Evolutionary conservation across 257 asterid genomes (phyloP).

Genomic region (Nicotiana attenuata): DNA sequence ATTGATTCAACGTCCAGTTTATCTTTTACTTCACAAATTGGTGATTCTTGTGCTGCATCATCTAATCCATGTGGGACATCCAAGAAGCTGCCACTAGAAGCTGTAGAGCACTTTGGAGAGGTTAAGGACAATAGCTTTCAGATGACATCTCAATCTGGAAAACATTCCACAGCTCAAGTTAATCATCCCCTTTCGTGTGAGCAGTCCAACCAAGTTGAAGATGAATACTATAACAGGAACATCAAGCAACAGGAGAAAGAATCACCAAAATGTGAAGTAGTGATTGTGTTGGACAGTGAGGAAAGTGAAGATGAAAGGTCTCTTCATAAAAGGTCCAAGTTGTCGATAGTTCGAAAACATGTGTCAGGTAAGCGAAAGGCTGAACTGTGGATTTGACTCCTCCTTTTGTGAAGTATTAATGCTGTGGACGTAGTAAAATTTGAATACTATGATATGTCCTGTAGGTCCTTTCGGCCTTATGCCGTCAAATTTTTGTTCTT

Average conservation of each 20-base stretch:
- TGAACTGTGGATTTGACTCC: neutral
- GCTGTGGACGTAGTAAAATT: neutral
- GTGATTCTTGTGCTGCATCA: slow-evolving; percentile 7
- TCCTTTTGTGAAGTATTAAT: slow-evolving; percentile 7
- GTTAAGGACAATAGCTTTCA: slow-evolving; percentile 11
- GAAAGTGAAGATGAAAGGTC: slow-evolving; percentile 59
- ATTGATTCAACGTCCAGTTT: neutral
- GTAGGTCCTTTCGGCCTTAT: neutral
- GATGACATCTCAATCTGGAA: slow-evolving; percentile 20
- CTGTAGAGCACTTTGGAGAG: slow-evolving; percentile 21
- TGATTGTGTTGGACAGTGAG: slow-evolving; percentile 76
- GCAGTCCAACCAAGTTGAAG: slow-evolving; percentile 22
- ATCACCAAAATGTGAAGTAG: slow-evolving; percentile 25
- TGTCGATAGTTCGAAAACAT: slow-evolving; percentile 42
- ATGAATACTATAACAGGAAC: slow-evolving; percentile 12
- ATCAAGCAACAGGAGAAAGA: slow-evolving; percentile 20
- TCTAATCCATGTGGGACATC: slow-evolving; percentile 6
- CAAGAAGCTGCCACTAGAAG: slow-evolving; percentile 21
- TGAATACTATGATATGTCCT: neutral
- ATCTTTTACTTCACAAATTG: slow-evolving; percentile 19
- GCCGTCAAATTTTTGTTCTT: neutral
- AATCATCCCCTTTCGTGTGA: slow-evolving; percentile 3
- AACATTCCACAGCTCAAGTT: slow-evolving; percentile 11
- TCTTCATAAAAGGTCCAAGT: slow-evolving; percentile 44
- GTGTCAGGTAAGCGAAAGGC: slow-evolving; percentile 45